Percentiles rank a stretch among this genome's conserved stretches.
phyloP scores from a whole-genome alignment of 179 eudicot species.

The Spinacia oleracea region DNA sequence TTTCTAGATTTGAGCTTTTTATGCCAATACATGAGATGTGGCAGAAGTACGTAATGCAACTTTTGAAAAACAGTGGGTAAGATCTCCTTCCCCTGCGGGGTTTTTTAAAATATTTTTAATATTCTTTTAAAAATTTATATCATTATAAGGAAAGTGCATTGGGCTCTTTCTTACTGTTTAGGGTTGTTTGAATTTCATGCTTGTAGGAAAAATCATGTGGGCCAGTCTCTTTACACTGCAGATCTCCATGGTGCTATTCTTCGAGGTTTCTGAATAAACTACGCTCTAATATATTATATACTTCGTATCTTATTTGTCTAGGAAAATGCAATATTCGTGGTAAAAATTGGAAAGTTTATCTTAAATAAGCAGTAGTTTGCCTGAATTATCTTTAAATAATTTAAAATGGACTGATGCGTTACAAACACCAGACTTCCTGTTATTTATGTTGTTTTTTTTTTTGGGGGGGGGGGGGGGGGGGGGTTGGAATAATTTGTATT shows the following conservation, averaged over 20 bases:
- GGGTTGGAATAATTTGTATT: no score
- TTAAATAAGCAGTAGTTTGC: neutral
- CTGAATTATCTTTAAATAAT: neutral
- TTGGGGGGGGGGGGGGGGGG: neutral
- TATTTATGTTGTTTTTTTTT: neutral
- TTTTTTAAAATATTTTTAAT: conserved; percentile 5
- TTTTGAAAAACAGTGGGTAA: conserved; percentile 64
- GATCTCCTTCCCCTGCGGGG: conserved; percentile 11
- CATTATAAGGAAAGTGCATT: neutral
- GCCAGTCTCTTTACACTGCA: conserved; percentile 69
- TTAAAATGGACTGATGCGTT: neutral
- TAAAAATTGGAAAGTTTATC: neutral
- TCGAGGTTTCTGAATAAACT: conserved; percentile 43
- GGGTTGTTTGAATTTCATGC: neutral
- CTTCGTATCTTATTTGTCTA: neutral
- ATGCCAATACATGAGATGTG: conserved; percentile 83
- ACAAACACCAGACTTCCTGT: neutral
- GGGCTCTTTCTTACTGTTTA: neutral
- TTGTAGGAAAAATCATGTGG: conserved; percentile 67
- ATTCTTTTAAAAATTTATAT: neutral
- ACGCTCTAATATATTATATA: neutral
- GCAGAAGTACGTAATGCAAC: conserved; percentile 63
- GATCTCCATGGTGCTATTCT: conserved; percentile 89
- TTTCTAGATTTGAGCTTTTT: conserved; percentile 60
- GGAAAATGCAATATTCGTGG: neutral